Evolutionary conservation across 1,284 basidiomycete species (phyloP).

Genomic region (Moesziomyces globuligerus): DNA sequence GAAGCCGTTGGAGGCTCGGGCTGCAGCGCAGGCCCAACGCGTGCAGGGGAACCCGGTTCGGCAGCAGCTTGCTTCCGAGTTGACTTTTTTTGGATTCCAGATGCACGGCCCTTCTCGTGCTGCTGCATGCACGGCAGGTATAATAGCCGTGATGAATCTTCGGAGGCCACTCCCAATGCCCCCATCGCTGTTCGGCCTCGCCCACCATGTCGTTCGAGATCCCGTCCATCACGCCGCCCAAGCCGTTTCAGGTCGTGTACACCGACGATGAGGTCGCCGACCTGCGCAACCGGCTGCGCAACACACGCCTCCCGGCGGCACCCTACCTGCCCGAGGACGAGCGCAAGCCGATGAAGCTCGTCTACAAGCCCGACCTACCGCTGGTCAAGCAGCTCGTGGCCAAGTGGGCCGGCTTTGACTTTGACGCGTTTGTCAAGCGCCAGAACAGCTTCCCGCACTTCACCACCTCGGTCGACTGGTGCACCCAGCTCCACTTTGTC

Average conservation of each 20-base stretch:
- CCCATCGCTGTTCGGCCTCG: neutral
- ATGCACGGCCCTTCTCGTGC: neutral
- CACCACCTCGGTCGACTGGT: slow-evolving; percentile 57
- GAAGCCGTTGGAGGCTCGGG: neutral
- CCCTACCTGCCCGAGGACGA: slow-evolving; percentile 42
- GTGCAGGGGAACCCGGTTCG: neutral
- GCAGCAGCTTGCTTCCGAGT: neutral
- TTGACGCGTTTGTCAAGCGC: slow-evolving; percentile 23
- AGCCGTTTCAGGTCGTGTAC: slow-evolving; percentile 49
- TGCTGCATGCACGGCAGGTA: neutral
- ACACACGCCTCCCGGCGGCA: slow-evolving; percentile 41
- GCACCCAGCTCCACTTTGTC: slow-evolving; percentile 55
- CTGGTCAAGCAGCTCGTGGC: slow-evolving; percentile 28
- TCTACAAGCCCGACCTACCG: slow-evolving; percentile 35
- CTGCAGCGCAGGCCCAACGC: neutral
- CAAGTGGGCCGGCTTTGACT: slow-evolving; percentile 38
- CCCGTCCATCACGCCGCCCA: slow-evolving; percentile 39
- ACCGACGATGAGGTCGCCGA: slow-evolving; percentile 34
- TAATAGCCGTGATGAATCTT: too few species aligned
- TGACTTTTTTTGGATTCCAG: neutral
- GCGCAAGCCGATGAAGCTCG: slow-evolving; percentile 15
- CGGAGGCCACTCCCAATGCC: too few species aligned
- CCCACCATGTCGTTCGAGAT: slow-evolving; percentile 19
- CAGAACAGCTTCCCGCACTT: slow-evolving; percentile 50
- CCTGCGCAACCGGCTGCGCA: slow-evolving; percentile 37